Evolutionary conservation across 495 filamentous ascomycete genomes (phyloP).

Genomic region (Trichoderma virens): DNA sequence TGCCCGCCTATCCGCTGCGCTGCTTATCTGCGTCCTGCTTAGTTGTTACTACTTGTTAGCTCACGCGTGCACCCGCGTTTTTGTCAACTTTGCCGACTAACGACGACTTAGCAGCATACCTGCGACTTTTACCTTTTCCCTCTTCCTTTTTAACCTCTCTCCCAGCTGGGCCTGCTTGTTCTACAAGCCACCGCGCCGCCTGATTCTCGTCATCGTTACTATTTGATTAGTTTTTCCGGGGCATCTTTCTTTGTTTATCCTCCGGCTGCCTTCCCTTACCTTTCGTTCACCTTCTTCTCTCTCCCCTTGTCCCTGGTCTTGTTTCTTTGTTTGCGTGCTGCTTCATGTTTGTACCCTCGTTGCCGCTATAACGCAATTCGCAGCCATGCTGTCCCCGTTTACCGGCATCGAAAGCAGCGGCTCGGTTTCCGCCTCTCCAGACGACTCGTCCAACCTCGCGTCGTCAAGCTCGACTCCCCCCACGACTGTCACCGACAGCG

Average conservation of each 20-base stretch:
- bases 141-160: not conserved
- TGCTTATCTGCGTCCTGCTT: not conserved
- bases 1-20: not conserved
- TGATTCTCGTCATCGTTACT: too few relatives aligned
- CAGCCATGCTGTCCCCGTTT: not conserved
- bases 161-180: not conserved
- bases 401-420: conserved; percentile 19
- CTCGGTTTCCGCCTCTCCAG: conserved; percentile 22
- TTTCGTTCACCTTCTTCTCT: not conserved
- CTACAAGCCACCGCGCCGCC: not conserved
- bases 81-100: not conserved
- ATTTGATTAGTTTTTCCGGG: not conserved
- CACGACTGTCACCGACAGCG: conserved; percentile 38
- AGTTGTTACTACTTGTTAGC: not conserved
- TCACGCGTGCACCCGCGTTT: conserved; percentile 9
- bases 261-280: not conserved
- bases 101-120: not conserved
- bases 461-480: conserved; percentile 43
- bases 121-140: not conserved
- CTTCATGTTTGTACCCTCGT: not conserved
- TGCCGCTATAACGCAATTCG: not conserved
- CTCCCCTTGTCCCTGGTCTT: not conserved
- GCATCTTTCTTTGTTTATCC: not conserved
- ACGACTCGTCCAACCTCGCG: conserved; percentile 33
- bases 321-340: not conserved